phyloP scores from a whole-genome alignment of 352 stramenopile genomes.

The Phytophthora colocasiae region DNA sequence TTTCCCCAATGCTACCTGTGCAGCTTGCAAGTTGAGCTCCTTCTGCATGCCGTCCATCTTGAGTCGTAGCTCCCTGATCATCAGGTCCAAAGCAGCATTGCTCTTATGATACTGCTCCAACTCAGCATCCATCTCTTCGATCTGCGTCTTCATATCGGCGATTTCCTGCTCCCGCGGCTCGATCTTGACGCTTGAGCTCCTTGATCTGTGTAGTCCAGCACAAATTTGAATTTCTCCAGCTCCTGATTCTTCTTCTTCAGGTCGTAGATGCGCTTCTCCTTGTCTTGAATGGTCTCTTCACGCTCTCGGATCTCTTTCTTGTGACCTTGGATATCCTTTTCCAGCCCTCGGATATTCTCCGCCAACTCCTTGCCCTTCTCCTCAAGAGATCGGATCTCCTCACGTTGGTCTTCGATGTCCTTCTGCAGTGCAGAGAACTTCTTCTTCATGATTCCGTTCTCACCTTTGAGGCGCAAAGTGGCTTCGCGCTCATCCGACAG shows the following conservation, averaged over 20 bases:
- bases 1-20: constrained; percentile 69
- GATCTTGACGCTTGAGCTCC: constrained; percentile 96
- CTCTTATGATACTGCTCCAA: constrained; percentile 96
- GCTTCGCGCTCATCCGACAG: constrained; percentile 90
- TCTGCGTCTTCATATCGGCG: constrained; percentile 94
- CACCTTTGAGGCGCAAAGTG: constrained; percentile 94
- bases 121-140: constrained; percentile 96
- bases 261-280: constrained; percentile 97
- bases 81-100: constrained; percentile 93
- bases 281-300: constrained; percentile 96
- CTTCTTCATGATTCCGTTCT: constrained; percentile 98
- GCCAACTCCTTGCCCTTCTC: constrained; percentile 94
- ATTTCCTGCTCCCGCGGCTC: constrained; percentile 96
- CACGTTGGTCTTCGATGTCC: constrained; percentile 95
- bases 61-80: constrained; percentile 94
- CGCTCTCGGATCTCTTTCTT: constrained; percentile 94
- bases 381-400: constrained; percentile 92
- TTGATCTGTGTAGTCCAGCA: constrained; percentile 98
- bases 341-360: constrained; percentile 92
- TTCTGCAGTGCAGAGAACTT: constrained; percentile 95
- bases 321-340: constrained; percentile 94
- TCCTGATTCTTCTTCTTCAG: constrained; percentile 98
- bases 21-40: constrained; percentile 75
- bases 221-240: constrained; percentile 98
- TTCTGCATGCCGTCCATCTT: constrained; percentile 95